These are phyloP conservation scores for Silene uniflora DNA, from an alignment of 148 eudicot species.

Conservation along the genomic window DNA sequence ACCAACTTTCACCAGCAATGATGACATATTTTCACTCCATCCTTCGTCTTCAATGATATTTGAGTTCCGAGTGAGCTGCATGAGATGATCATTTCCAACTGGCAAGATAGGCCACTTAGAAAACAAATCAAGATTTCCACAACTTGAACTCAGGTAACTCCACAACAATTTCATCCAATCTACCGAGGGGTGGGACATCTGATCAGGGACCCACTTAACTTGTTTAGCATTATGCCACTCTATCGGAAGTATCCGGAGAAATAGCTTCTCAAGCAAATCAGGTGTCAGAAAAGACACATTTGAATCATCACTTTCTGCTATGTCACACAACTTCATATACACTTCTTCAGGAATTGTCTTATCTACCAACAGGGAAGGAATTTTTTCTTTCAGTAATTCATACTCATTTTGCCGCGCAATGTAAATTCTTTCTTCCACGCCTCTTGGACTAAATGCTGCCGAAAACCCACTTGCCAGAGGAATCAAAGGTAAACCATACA, in stretches of 20 bases:
- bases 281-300: conserved; percentile 74
- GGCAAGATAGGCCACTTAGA: conserved; percentile 95
- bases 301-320: conserved; percentile 69
- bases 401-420: conserved; percentile 67
- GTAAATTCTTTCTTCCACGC: conserved; percentile 69
- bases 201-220: conserved; percentile 78
- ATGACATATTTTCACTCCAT: conserved; percentile 94
- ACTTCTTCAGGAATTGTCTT: conserved; percentile 56
- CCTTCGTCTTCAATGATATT: conserved; percentile 86
- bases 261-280: conserved; percentile 75
- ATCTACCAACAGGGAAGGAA: conserved; percentile 79
- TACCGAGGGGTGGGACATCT: conserved; percentile 68
- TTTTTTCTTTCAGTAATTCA: conserved; percentile 72
- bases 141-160: conserved; percentile 63
- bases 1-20: conserved; percentile 74
- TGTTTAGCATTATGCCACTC: conserved; percentile 85
- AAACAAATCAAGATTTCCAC: conserved; percentile 75
- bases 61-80: conserved; percentile 77
- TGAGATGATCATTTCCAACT: conserved; percentile 63
- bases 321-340: conserved; percentile 64
- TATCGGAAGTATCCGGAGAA: conserved; percentile 68
- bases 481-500: conserved; percentile 75
- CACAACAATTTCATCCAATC: conserved; percentile 88
- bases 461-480: conserved; percentile 87
- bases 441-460: conserved; percentile 64